phyloP scores from a whole-genome alignment of 768 basidiomycete species.

The Glaciozyma martinii region DNA sequence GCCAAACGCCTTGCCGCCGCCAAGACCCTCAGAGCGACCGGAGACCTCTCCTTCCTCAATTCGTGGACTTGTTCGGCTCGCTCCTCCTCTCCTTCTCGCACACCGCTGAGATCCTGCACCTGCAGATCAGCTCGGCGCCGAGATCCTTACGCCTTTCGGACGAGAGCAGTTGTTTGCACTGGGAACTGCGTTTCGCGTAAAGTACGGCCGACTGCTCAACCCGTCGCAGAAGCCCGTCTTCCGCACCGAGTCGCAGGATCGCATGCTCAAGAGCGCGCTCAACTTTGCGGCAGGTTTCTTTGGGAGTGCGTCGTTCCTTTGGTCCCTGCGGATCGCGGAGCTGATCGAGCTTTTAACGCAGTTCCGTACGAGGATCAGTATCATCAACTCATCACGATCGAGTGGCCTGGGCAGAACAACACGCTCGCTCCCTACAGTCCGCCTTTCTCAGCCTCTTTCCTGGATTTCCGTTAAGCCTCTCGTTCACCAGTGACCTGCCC shows the following conservation, averaged over 20 bases:
- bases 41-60: constrained; percentile 66
- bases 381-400: constrained; percentile 67
- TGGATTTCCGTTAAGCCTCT: neutral
- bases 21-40: constrained; percentile 36
- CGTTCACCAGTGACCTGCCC: constrained; percentile 45
- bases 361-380: constrained; percentile 61
- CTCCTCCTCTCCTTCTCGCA: no score
- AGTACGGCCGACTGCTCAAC: constrained; percentile 69
- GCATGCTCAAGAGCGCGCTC: constrained; percentile 45
- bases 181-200: constrained; percentile 55
- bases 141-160: constrained; percentile 66
- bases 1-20: no score
- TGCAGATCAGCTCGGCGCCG: constrained; percentile 67
- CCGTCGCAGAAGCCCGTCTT: constrained; percentile 54
- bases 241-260: constrained; percentile 49
- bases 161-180: constrained; percentile 74
- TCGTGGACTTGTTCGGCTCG: constrained; percentile 53
- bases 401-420: constrained; percentile 50
- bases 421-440: constrained; percentile 45
- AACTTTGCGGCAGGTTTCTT: constrained; percentile 50
- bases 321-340: neutral
- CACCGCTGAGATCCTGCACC: no score
- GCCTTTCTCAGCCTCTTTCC: constrained; percentile 10
- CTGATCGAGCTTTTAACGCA: constrained; percentile 51
- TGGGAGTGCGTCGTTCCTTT: neutral